A percentile compares a stretch with the other conserved stretches of the same genome.
These are phyloP conservation scores for Paspalum notatum DNA, from an alignment of 176 grass and related monocot genomes.

Conservation along the genomic window DNA sequence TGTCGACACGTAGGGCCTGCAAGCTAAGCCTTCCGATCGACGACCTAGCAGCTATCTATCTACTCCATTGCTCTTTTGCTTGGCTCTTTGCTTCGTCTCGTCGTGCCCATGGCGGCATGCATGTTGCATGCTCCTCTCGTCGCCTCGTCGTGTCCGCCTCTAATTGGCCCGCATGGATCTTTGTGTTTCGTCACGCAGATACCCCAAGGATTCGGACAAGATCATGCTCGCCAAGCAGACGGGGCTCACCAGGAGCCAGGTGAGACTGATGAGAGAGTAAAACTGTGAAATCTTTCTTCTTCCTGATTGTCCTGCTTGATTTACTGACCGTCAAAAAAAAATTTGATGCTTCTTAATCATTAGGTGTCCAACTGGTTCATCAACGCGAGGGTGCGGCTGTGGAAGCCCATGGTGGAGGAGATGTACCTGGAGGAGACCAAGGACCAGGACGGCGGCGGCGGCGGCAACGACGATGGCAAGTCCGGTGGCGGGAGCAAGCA, in stretches of 20 bases:
- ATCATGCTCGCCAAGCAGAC: slow-evolving; percentile 98
- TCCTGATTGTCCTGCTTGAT: not conserved
- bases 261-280: not conserved
- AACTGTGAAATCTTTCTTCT: not conserved
- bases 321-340: not conserved
- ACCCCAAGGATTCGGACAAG: slow-evolving; percentile 99
- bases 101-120: not conserved
- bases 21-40: not conserved
- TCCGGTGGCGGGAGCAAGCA: slow-evolving; percentile 47
- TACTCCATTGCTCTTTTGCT: slow-evolving; percentile 13
- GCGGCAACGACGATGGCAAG: slow-evolving; percentile 38
- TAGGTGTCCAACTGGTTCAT: slow-evolving; percentile 99
- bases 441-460: slow-evolving; percentile 54
- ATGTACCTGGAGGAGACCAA: slow-evolving; percentile 98
- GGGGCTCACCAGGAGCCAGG: slow-evolving; percentile 96
- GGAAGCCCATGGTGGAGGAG: slow-evolving; percentile 99
- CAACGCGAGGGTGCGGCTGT: slow-evolving; percentile 93
- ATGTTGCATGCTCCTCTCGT: not conserved
- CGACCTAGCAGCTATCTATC: too few species aligned
- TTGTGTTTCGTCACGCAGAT: slow-evolving; percentile 62
- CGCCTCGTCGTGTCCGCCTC: slow-evolving; percentile 24
- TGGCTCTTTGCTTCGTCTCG: not conserved
- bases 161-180: slow-evolving; percentile 20
- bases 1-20: slow-evolving; percentile 3
- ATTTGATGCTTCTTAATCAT: too few species aligned